Evolutionary conservation across 2,329 filamentous ascomycete genomes (phyloP).

Genomic region (Botrytis porri): DNA sequence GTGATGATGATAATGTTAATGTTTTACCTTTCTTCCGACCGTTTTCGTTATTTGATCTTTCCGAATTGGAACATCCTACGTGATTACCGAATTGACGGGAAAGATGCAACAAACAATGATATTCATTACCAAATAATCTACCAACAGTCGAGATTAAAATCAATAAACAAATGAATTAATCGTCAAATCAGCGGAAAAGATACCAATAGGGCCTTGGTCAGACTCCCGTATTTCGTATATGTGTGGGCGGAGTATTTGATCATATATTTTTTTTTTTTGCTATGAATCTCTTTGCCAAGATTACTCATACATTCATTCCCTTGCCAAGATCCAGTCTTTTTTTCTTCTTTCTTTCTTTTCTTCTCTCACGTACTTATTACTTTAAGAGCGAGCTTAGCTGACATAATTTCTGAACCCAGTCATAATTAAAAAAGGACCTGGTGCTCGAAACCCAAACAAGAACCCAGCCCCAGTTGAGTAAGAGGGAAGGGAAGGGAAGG

Average conservation of each 20-base stretch:
- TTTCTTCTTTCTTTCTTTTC: not conserved
- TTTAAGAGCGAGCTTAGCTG: not conserved
- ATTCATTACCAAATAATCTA: not conserved
- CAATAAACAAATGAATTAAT: not conserved
- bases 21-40: not conserved
- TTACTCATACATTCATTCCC: not conserved
- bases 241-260: not conserved
- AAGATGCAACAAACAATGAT: not conserved
- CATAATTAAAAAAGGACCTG: not conserved
- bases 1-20: too few relatives aligned
- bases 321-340: slow-evolving; percentile 7
- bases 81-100: not conserved
- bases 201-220: not conserved
- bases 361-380: not conserved
- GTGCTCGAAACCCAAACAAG: not conserved
- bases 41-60: not conserved
- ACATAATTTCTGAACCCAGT: not conserved
- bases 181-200: too few relatives aligned
- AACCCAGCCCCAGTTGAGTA: not conserved
- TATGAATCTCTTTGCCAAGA: not conserved
- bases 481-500: not conserved
- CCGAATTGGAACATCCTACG: not conserved
- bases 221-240: too few relatives aligned
- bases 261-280: not conserved
- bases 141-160: not conserved